phyloP scores from a whole-genome alignment of 2,329 filamentous ascomycete genomes.

The Sphaceloma murrayae region DNA sequence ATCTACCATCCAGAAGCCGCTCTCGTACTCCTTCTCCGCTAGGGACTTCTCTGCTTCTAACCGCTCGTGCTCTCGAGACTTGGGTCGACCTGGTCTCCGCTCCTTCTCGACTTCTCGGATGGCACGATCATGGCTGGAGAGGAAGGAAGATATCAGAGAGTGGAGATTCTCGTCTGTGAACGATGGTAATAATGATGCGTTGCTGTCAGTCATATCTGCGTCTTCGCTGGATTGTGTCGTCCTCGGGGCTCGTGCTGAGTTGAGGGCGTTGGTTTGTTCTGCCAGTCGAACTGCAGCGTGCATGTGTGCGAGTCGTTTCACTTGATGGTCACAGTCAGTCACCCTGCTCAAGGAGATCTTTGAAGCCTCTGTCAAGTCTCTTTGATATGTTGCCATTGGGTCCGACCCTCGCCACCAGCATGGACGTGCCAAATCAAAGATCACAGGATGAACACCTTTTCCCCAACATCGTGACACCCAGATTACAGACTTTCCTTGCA shows the following conservation, averaged over 20 bases:
- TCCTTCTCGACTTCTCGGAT: constrained; percentile 55
- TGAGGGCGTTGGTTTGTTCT: background rate
- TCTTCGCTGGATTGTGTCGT: constrained; percentile 25
- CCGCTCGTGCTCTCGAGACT: constrained; percentile 66
- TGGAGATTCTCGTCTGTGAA: constrained; percentile 51
- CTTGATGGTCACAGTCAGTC: constrained; percentile 34
- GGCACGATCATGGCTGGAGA: constrained; percentile 61
- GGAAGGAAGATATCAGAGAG: constrained; percentile 35
- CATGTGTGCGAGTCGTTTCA: constrained; percentile 62
- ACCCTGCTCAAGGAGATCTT: background rate
- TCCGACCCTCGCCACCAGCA: too few relatives aligned
- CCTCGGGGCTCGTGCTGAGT: background rate
- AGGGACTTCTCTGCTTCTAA: constrained; percentile 60
- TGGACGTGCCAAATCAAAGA: too few relatives aligned
- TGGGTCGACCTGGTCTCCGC: constrained; percentile 68
- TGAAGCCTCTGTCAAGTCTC: too few relatives aligned
- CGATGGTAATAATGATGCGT: constrained; percentile 26
- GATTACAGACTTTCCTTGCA: too few relatives aligned
- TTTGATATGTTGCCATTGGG: too few relatives aligned
- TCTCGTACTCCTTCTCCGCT: constrained; percentile 70
- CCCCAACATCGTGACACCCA: too few relatives aligned
- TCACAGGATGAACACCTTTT: too few relatives aligned
- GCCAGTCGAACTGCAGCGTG: constrained; percentile 34
- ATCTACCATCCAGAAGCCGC: constrained; percentile 82
- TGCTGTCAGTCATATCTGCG: constrained; percentile 15